Evolutionary conservation across 2,329 filamentous ascomycete species (phyloP), one percentile per base, ranked within the genome.

Genomic region (Corynespora cassiicola): DNA sequence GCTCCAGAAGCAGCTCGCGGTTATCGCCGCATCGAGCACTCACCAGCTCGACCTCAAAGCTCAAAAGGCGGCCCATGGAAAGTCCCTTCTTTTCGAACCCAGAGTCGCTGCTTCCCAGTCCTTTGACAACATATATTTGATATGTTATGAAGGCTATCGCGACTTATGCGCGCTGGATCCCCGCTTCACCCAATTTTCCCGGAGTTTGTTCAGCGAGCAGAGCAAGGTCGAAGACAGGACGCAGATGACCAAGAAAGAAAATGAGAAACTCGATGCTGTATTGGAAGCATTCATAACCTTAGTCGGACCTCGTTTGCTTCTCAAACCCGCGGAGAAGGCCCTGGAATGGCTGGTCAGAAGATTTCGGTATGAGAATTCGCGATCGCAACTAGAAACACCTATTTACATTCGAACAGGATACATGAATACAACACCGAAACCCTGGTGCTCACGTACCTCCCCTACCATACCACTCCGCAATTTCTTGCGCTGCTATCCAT

Each of bases 311-410:
- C 81, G 87, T 25, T 66, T 99, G 51, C 78, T 92, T 48, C 76
- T 99, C 20, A 90, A 86, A 73, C 92, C 94, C 25, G 90, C 89
- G 1, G 82, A 96, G 36, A 95, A 95, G 71, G 85, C 91, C 11
- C 78, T 97, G 23, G 95, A 99, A 74, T 99, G 94, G 94, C 79
- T 99, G 30, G 81, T 99, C 37, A 79, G 94, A 60, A 80, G 92
- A 58, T 99, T 97, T 62, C 84, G 86, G 90, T 95, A 74, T 46
- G 78, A n/a, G n/a, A n/a, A n/a, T n/a, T n/a, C n/a, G n/a, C n/a
- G n/a, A n/a, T n/a, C n/a, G n/a, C n/a, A n/a, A n/a, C n/a, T n/a
- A n/a, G n/a, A n/a, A n/a, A n/a, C n/a, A n/a, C n/a, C n/a, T n/a
- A n/a, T n/a, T n/a, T n/a, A n/a, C n/a, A n/a, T n/a, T n/a, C n/a